Conservation (phyloP, 2,329 filamentous ascomycete genomes). For the Colletotrichum theobromicola region DNA sequence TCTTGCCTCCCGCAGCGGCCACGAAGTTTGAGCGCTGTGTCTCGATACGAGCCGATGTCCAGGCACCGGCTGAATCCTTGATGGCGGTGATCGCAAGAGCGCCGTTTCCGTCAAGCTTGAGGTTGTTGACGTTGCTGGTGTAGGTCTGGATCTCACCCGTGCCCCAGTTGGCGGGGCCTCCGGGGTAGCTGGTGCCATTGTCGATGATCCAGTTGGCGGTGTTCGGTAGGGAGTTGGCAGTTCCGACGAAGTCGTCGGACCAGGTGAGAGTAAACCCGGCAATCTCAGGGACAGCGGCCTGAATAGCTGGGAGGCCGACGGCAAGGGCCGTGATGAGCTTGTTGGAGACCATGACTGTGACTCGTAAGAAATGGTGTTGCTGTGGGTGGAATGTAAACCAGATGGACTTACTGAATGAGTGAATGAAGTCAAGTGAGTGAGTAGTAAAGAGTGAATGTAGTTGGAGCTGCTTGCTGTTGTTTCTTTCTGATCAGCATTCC, state of each 20-base stretch:
- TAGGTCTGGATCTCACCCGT: conserved; percentile 54
- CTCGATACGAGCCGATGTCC: conserved; percentile 53
- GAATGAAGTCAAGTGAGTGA: neutral
- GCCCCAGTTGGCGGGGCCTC: conserved; percentile 52
- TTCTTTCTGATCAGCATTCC: neutral
- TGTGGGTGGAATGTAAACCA: neutral
- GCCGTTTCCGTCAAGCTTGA: conserved; percentile 53
- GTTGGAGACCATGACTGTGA: neutral
- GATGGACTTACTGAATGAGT: neutral
- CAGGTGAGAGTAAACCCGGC: conserved; percentile 26
- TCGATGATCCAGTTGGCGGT: conserved; percentile 47
- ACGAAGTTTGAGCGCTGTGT: conserved; percentile 37
- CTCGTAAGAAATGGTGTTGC: neutral
- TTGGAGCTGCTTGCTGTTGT: neutral
- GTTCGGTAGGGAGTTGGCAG: conserved; percentile 36
- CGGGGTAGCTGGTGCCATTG: conserved; percentile 49
- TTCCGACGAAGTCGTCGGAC: conserved; percentile 39
- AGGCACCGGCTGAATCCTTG: conserved; percentile 37
- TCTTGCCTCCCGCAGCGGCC: conserved; percentile 34
- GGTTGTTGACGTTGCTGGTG: conserved; percentile 43
- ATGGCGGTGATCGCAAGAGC: conserved; percentile 52
- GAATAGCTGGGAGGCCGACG: conserved; percentile 2
- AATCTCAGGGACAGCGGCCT: conserved; percentile 19
- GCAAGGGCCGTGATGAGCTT: neutral
- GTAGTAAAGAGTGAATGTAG: neutral